A percentile compares a stretch with the other conserved stretches of the same genome.
phyloP scores from a whole-genome alignment of 2,329 filamentous ascomycete species.

The Claviceps cyperi region DNA sequence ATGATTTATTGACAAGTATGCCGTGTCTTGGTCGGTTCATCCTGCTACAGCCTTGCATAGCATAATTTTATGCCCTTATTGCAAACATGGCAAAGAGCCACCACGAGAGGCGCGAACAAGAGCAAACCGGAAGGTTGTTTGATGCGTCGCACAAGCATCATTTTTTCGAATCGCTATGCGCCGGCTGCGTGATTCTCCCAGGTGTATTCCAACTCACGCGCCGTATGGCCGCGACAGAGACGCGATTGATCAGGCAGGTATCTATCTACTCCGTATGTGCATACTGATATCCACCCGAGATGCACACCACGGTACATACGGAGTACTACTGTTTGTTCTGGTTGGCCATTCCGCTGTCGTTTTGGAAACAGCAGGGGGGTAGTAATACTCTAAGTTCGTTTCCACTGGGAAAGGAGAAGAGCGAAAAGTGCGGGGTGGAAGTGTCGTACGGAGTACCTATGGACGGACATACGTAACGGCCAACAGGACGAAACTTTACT shows the following conservation, averaged over 20 bases:
- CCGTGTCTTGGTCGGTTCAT: background rate
- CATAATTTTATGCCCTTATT: background rate
- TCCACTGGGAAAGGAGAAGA: background rate
- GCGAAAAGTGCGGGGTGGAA: background rate
- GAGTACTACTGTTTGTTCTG: slow-evolving; percentile 1
- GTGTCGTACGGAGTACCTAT: too few relatives aligned
- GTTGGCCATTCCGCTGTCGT: background rate
- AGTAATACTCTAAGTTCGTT: background rate
- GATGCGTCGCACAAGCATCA: background rate
- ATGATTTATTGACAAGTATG: background rate
- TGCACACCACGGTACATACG: background rate
- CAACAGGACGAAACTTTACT: background rate
- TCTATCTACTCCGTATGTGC: background rate
- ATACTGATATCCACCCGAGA: too few relatives aligned
- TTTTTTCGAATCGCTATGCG: background rate
- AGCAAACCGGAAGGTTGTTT: background rate
- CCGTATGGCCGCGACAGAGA: background rate
- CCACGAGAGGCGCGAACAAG: background rate
- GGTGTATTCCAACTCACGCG: background rate
- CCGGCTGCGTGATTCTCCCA: slow-evolving; percentile 2
- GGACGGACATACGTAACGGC: background rate
- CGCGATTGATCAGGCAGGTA: background rate
- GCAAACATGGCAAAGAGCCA: background rate
- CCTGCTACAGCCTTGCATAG: background rate
- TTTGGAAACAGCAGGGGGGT: background rate